phyloP scores from a whole-genome alignment of 768 basidiomycete species.

The Trametes villosa region DNA sequence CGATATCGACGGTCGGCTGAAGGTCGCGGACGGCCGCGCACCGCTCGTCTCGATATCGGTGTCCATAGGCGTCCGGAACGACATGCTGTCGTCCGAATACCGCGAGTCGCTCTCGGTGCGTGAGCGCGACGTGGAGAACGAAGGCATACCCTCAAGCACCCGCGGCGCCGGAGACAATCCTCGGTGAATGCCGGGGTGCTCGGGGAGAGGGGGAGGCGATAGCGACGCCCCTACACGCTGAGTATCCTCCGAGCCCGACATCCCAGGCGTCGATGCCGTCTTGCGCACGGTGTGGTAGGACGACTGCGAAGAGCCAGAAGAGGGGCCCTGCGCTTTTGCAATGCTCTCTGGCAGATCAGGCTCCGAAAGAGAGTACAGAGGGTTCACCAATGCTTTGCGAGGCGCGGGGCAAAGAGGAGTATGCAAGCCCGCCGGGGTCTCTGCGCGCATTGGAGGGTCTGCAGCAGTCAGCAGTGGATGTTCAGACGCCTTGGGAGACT shows the following conservation, averaged over 20 bases:
- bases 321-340: slow-evolving; percentile 10
- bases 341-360: slow-evolving; percentile 47
- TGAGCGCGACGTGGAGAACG: slow-evolving; percentile 24
- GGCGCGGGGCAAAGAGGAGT: slow-evolving; percentile 73
- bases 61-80: slow-evolving; percentile 34
- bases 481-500: slow-evolving; percentile 7
- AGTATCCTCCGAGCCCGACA: slow-evolving; percentile 22
- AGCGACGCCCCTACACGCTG: slow-evolving; percentile 28
- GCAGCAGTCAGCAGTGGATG: slow-evolving; percentile 11
- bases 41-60: slow-evolving; percentile 30
- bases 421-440: slow-evolving; percentile 62
- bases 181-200: slow-evolving; percentile 22
- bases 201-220: slow-evolving; percentile 52
- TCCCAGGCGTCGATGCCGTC: slow-evolving; percentile 27
- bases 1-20: slow-evolving; percentile 53
- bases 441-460: slow-evolving; percentile 57
- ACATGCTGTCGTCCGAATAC: slow-evolving; percentile 44
- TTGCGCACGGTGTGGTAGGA: slow-evolving; percentile 31
- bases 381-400: slow-evolving; percentile 51
- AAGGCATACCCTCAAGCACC: slow-evolving; percentile 20
- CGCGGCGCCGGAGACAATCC: slow-evolving; percentile 29
- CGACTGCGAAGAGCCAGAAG: slow-evolving; percentile 19
- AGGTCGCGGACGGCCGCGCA: slow-evolving; percentile 51
- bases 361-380: slow-evolving; percentile 61
- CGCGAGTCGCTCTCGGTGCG: slow-evolving; percentile 27